Evolutionary conservation across 192 early-diverging fungal species (phyloP), one percentile per base, ranked within the genome.

Genomic region (Coemansia sp.): DNA sequence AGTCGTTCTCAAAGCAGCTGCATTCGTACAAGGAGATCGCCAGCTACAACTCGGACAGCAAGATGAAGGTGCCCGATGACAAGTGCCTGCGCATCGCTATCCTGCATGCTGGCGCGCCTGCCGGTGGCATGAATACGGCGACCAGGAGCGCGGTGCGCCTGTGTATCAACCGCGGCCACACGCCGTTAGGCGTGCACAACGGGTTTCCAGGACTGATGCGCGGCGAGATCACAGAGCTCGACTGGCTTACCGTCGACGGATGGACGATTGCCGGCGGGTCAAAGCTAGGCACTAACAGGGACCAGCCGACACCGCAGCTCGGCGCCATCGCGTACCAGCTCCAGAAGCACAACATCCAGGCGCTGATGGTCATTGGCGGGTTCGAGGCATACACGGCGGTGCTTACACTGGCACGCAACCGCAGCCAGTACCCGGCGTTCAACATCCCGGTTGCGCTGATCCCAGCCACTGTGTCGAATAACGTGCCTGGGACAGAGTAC

Each of bases 101-200:
- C 64, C 79, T 96, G 41, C 95, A 97, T 65, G 87, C 91, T 17
- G 96, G 96, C 53, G 96, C 96, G 19, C 96, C 96, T 19, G 96
- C 96, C 14, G 94, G 93, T 50, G 96, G 96, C 40, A 96, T 97
- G 94, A 99, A 97, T 78, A 88, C 95, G 36, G 96, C 96, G 2
- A 96, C 95, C 3, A 88, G 95, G 33, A 88, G 88, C 14, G 90
- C 89, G 0, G 94, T 90, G 35, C 89, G 93, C 19, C 86, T 91
- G 36, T 90, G 90, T 40, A 82, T 93, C 43, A 93, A 93, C 80
- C 89, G 90, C 59, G 96, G 96, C 0, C 94, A 97, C 67, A 86
- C 82, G 0, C 88, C 92, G 13, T 76, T 99, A 65, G 96, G 82
- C 42, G 93, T 99, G 67, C 84, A 86, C 75, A 99, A 99, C 71